Evolutionary conservation across 2,329 filamentous ascomycete species (phyloP).

Genomic region (Cercospora brassicicola): DNA sequence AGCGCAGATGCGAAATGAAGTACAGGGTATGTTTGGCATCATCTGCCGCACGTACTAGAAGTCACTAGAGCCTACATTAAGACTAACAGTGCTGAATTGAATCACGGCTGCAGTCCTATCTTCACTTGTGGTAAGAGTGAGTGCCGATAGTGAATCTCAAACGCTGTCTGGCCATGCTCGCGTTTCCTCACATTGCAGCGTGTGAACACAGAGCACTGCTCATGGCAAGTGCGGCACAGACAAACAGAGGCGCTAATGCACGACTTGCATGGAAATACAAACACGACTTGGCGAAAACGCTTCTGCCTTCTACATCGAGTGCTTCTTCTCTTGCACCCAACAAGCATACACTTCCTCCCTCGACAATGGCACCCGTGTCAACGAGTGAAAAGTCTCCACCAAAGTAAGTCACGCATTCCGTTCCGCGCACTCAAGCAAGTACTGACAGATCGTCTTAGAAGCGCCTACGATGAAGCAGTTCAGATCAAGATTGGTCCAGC

Average conservation of each 20-base stretch:
- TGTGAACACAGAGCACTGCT: neutral
- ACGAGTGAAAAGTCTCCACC: neutral
- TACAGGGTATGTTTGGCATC: neutral
- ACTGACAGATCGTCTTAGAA: neutral
- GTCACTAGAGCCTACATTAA: neutral
- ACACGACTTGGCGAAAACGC: neutral
- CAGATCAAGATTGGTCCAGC: neutral
- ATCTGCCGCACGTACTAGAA: neutral
- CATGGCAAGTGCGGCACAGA: neutral
- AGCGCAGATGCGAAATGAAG: no score
- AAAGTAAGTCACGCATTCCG: neutral
- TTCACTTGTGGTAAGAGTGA: neutral
- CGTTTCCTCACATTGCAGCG: neutral
- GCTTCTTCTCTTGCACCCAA: neutral
- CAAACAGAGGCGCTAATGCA: neutral
- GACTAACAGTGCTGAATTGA: neutral
- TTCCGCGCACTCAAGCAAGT: neutral
- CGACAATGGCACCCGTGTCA: neutral
- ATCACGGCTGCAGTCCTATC: neutral
- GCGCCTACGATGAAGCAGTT: neutral
- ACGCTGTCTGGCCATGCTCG: neutral
- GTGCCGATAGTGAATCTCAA: neutral
- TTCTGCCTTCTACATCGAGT: neutral
- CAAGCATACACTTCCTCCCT: neutral
- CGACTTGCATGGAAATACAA: neutral